Conservation (phyloP, 768 basidiomycete species). For the Piloderma croceum region DNA sequence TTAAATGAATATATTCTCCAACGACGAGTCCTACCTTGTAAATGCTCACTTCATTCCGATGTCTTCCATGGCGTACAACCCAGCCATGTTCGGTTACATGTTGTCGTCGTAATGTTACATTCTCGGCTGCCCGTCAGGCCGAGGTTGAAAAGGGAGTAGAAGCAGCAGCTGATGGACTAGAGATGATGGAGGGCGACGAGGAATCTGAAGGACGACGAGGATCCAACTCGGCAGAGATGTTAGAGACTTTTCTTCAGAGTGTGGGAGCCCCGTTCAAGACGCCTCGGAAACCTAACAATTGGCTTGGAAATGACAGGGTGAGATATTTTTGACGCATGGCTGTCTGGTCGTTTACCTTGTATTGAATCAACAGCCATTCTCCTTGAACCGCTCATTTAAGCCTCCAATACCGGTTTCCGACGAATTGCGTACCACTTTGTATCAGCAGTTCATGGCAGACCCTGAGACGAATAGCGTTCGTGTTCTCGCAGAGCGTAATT, state of each 20-base stretch:
- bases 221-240: too few species aligned
- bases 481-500: slow-evolving; percentile 52
- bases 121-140: too few species aligned
- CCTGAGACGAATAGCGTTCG: slow-evolving; percentile 54
- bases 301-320: slow-evolving; percentile 57
- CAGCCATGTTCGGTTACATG: too few species aligned
- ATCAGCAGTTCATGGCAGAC: slow-evolving; percentile 52
- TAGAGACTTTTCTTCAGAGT: slow-evolving; percentile 41
- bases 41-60: too few species aligned
- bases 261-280: slow-evolving; percentile 39
- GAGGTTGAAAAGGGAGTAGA: slow-evolving; percentile 14
- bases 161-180: slow-evolving; percentile 11
- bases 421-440: slow-evolving; percentile 49
- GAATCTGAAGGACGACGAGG: too few species aligned
- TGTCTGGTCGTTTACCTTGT: slow-evolving; percentile 8
- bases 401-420: slow-evolving; percentile 77
- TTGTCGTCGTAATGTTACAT: too few species aligned
- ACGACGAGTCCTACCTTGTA: too few species aligned
- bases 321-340: slow-evolving; percentile 26
- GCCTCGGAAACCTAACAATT: slow-evolving; percentile 47
- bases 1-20: too few species aligned
- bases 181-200: slow-evolving; percentile 28
- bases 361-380: slow-evolving; percentile 62
- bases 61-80: too few species aligned
- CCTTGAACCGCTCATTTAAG: slow-evolving; percentile 77